Base-by-base conservation (phyloP, 768 basidiomycete genomes). In the Dentipellis sp. region DNA sequence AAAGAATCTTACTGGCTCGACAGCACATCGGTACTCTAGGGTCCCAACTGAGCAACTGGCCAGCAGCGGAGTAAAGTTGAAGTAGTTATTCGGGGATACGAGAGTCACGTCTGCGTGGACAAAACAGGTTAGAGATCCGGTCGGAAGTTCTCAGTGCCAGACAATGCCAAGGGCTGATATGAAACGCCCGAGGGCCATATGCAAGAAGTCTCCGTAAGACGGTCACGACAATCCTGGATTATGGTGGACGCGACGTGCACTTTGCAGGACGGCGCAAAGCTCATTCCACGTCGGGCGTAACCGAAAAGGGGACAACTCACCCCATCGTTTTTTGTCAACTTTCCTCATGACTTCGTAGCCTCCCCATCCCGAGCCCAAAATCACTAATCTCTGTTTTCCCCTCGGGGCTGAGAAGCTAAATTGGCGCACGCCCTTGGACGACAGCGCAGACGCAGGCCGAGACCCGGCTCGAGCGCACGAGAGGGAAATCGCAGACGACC, bases 1-100 rank as follows among this genome's bases (percentile, higher is more conserved):
- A 45, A 45, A n/a, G 9, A 46, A 50, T 22, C 85, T 62, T 51
- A 91, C 90, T 1, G 90, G 82, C 68, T 94, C 91, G 36, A 91
- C 74, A 0, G 88, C 85, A 63, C 85, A 84, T 22, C 90, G 74
- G 65, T 86, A 91, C 61, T 92, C 90, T 49, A 94, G 73, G 6
- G 91, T 92, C 2, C 92, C 92, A 22, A 91, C 88, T 3, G 88
- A 79, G 56, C 86, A 81, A 50, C 81, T 75, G 0, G 86, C 84
- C 1, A 88, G 74, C 34, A 89, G 68, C 0, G 85, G 84, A 22
- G 81, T 79, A 59, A 84, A 84, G 64, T 83, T 84, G 70, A 85
- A 86, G 68, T 84, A 82, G 37, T 75, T 77, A 39, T 74, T 83
- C 0, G 88, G 84, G 5, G 86, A 86, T 22, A 89, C 56, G 14